Conservation (phyloP, 352 stramenopile genomes). For the Plasmopara muralis region DNA sequence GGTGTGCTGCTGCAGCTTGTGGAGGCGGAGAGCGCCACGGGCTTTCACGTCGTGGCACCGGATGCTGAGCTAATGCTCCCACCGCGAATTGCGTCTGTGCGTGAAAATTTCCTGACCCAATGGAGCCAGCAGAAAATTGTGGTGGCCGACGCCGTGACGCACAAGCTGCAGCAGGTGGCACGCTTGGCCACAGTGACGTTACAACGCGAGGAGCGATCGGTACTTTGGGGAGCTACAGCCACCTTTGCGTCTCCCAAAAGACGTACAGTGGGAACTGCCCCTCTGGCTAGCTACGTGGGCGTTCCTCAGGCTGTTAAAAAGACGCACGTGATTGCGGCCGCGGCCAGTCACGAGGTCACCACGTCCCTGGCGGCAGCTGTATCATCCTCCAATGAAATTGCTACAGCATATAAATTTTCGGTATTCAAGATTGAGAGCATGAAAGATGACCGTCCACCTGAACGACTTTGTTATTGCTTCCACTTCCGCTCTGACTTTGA, state of each 20-base stretch:
- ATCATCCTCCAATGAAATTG: constrained; percentile 10
- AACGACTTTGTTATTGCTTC: constrained; percentile 55
- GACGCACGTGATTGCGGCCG: constrained; percentile 11
- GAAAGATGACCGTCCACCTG: neutral
- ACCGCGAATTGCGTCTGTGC: neutral
- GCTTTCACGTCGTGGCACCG: constrained; percentile 48
- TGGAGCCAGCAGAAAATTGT: constrained; percentile 47
- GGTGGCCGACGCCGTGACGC: constrained; percentile 43
- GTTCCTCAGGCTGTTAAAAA: constrained; percentile 6
- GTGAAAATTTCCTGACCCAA: constrained; percentile 17
- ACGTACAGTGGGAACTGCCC: constrained; percentile 13
- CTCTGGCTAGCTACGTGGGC: constrained; percentile 12
- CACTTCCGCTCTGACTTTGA: constrained; percentile 52
- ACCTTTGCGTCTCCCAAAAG: constrained; percentile 6
- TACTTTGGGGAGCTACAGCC: constrained; percentile 39
- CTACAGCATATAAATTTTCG: constrained; percentile 4
- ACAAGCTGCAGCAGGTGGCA: constrained; percentile 47
- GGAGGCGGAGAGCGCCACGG: constrained; percentile 21
- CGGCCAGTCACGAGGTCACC: constrained; percentile 5
- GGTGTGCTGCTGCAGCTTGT: constrained; percentile 46
- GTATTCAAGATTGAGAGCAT: constrained; percentile 6
- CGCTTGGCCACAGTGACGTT: constrained; percentile 34
- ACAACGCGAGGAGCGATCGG: constrained; percentile 32
- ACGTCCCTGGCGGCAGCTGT: constrained; percentile 12
- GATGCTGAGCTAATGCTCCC: constrained; percentile 42